Evolutionary conservation across 2,329 filamentous ascomycete genomes (phyloP), one percentile per base, ranked within the genome.

Genomic region (Pseudogymnoascus sp.): DNA sequence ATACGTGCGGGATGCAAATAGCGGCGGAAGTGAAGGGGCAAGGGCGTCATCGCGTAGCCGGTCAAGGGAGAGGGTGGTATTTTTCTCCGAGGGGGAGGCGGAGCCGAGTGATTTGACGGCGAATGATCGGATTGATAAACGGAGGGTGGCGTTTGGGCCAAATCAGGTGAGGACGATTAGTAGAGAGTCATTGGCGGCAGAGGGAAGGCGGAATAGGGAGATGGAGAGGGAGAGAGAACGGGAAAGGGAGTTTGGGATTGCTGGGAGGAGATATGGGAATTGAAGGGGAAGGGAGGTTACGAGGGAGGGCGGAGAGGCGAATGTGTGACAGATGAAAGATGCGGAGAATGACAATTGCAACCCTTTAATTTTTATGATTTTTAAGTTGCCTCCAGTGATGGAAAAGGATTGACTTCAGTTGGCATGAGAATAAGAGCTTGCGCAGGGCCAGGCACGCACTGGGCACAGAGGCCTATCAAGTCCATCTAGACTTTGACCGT

Each of bases 51-150:
- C 38, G 19, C 33, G 58, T 38, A 60, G 58, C 58, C 33, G 21
- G 5, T 60, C 58, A 21, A 60, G 58, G 8, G 35, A 41, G 31
- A 60, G 33, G 35, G 58, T n/a, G 19, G 33, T 39, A 26, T 41
- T 60, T 26, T 60, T 26, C 58, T 60, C 19, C 2, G 58, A 41
- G 21, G 35, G 35, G n/a, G 58, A 60, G 11, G 58, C 26, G 11
- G 58, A 60, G 35, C 58, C 58, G 12, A 38, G 35, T 8, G 58
- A 60, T 39, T 14, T 60, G 21, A 60, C 58, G 14, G 58, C 58
- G 8, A 60, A 60, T 31, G 58, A 60, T 41, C 21, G 35, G 38
- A 60, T 60, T 55, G n/a, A 55, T n/a, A 55, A 55, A 16, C 49
- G 49, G 11, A 33, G 49, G 16, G 49, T 55, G 29, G 49, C 49